phyloP scores from a whole-genome alignment of 495 filamentous ascomycete genomes.

The Viridothelium virens region DNA sequence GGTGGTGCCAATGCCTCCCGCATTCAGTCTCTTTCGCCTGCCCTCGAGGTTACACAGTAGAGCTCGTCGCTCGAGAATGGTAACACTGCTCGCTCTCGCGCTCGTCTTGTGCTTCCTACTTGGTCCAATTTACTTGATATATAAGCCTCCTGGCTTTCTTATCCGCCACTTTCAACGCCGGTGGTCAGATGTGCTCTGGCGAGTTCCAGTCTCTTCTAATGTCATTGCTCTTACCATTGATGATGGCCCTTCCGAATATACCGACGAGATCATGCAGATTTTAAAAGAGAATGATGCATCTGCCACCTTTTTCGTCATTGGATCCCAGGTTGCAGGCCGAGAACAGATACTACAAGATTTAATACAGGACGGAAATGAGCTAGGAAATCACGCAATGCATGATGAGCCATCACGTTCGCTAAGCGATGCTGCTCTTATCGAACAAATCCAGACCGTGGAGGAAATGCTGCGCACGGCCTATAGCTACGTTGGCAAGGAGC shows the following conservation, averaged over 20 bases:
- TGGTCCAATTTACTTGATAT: constrained; percentile 55
- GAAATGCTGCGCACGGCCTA: constrained; percentile 40
- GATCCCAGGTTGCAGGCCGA: constrained; percentile 57
- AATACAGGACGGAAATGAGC: constrained; percentile 57
- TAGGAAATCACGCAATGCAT: constrained; percentile 79
- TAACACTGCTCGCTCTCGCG: constrained; percentile 45
- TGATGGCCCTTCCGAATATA: constrained; percentile 69
- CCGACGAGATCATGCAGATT: constrained; percentile 57
- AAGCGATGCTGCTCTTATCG: constrained; percentile 26
- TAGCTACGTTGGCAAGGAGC: constrained; percentile 5
- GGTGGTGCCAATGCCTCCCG: constrained; percentile 11
- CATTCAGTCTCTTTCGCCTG: constrained; percentile 42
- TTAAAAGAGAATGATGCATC: constrained; percentile 42
- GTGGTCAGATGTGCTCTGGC: constrained; percentile 72
- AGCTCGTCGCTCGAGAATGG: constrained; percentile 48
- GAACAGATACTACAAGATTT: constrained; percentile 53
- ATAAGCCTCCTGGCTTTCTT: constrained; percentile 63
- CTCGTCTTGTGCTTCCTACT: constrained; percentile 43
- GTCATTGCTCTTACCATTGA: constrained; percentile 77
- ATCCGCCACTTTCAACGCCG: constrained; percentile 59
- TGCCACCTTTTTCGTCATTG: constrained; percentile 47
- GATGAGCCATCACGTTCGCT: constrained; percentile 60
- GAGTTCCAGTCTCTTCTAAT: constrained; percentile 48
- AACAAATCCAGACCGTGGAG: constrained; percentile 41
- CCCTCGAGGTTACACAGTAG: constrained; percentile 46